phyloP scores from a whole-genome alignment of 495 filamentous ascomycete genomes.

The Xylaria bambusicola region DNA sequence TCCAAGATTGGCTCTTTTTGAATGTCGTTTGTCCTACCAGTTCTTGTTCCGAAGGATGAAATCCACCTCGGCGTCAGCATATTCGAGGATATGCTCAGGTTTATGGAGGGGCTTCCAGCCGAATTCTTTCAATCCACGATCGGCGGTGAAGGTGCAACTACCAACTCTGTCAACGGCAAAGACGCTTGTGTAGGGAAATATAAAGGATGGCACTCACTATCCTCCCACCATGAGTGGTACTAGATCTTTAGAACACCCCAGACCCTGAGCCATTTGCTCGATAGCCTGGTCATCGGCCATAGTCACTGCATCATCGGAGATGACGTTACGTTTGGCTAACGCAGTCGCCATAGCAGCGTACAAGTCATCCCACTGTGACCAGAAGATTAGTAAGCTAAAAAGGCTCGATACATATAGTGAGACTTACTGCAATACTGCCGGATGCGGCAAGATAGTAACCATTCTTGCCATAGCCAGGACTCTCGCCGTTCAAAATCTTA shows the following conservation, averaged over 20 bases:
- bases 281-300: constrained; percentile 36
- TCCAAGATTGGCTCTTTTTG: background rate
- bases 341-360: constrained; percentile 43
- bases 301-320: constrained; percentile 37
- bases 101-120: constrained; percentile 45
- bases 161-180: background rate
- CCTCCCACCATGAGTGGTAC: constrained; percentile 45
- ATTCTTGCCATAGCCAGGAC: constrained; percentile 41
- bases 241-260: constrained; percentile 32
- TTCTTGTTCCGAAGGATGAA: constrained; percentile 32
- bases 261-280: constrained; percentile 40
- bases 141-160: constrained; percentile 44
- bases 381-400: background rate
- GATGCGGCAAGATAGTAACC: constrained; percentile 54
- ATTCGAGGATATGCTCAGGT: constrained; percentile 44
- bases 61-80: constrained; percentile 43
- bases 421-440: constrained; percentile 39
- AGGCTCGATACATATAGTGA: background rate
- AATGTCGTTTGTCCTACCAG: background rate
- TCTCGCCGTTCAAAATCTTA: constrained; percentile 40
- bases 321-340: constrained; percentile 39
- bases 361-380: constrained; percentile 46
- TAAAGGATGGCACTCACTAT: constrained; percentile 29
- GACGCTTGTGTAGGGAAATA: background rate
- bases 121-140: constrained; percentile 35